Evolutionary conservation across 371 early-diverging fungal genomes (phyloP), one percentile per base, ranked within the genome.

Genomic region (Lichtheimia hyalospora): DNA sequence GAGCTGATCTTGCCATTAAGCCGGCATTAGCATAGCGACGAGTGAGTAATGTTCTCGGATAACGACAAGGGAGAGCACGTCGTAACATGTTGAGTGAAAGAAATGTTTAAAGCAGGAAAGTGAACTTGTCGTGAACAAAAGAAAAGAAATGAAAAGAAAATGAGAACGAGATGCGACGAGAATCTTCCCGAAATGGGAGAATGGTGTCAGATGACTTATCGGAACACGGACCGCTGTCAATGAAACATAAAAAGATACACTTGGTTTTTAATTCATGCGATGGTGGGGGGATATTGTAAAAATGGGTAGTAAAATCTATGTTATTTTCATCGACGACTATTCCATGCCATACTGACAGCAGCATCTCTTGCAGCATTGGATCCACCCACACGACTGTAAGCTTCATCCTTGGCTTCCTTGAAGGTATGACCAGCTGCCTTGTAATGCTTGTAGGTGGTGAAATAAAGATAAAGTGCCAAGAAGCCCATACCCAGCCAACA

Each of bases 381-480:
- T 12, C 85, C 74, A 50, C 80, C 78, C 54, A 81, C 68, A 18
- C 74, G 76, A 6, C 73, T 65, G 54, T 67, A 67, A 2, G 94
- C 94, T 60, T 95, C 91, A 10, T 82, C 77, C 71, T 92, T 92
- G 51, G 95, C 94, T 60, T 88, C 88, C 48, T 84, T 80, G 60
- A 93, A 88, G 3, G 93, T 91, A 69, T 93, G 94, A 18, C 95
- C 94, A 15, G 84, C 87, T 25, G 80, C 83, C 55, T 86, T 84
- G 68, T 91, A 92, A 67, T 91, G 90, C 49, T 72, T 73, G 71
- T 90, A 84, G 7, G 92, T 90, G 55, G 71, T 77, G 55, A 82
- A 83, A 68, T 87, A 89, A 58, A 87, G 57, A 52, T 76, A 83
- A n/a, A 87, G 60, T 1, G 82, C 79, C 61, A 81, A 66, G 23